phyloP scores from a whole-genome alignment of 192 early-diverging fungal genomes.

The Glomus cerebriforme region DNA sequence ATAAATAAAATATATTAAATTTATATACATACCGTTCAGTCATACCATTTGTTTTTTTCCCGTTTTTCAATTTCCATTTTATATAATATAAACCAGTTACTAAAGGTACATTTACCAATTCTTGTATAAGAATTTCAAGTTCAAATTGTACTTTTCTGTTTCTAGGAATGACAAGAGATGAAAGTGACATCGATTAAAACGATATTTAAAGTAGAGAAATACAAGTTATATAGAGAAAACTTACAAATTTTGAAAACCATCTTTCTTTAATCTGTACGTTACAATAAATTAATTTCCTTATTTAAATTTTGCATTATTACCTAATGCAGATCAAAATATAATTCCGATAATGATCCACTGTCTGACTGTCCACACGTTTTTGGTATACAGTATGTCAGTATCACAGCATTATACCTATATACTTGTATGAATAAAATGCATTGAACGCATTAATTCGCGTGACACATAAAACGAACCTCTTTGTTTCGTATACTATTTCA shows the following conservation, averaged over 20 bases:
- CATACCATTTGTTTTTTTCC: slow-evolving; percentile 34
- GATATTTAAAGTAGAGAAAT: neutral
- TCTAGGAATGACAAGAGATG: slow-evolving; percentile 70
- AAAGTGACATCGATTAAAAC: slow-evolving; percentile 42
- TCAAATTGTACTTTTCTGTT: slow-evolving; percentile 70
- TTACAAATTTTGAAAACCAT: neutral
- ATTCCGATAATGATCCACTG: too few relatives aligned
- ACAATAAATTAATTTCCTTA: too few relatives aligned
- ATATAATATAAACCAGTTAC: slow-evolving; percentile 77
- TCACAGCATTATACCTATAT: too few relatives aligned
- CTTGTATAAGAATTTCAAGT: slow-evolving; percentile 63
- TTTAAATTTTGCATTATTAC: too few relatives aligned
- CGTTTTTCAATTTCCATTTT: slow-evolving; percentile 73
- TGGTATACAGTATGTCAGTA: too few relatives aligned
- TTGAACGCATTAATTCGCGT: too few relatives aligned
- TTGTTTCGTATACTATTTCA: neutral
- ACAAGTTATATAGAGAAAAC: neutral
- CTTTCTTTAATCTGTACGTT: too few relatives aligned
- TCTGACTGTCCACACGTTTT: too few relatives aligned
- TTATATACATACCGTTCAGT: slow-evolving; percentile 41
- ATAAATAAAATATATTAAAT: neutral
- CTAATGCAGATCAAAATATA: too few relatives aligned
- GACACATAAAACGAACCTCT: neutral
- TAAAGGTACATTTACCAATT: slow-evolving; percentile 81
- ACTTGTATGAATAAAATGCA: too few relatives aligned